Evolutionary conservation across 441 rosid species (phyloP).

Genomic region (Adansonia grandidieri): DNA sequence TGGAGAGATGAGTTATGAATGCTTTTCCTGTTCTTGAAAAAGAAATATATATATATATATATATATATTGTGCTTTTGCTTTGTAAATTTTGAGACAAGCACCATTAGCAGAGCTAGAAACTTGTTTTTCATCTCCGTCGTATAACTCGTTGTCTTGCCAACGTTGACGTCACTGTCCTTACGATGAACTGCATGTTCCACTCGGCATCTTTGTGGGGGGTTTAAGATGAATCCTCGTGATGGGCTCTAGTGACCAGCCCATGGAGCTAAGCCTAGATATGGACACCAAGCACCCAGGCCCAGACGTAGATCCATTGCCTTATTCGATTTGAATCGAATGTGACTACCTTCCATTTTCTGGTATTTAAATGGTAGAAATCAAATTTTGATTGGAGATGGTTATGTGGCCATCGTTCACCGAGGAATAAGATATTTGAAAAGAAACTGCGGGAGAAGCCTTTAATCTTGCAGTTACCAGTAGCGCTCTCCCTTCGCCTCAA

Average conservation of each 20-base stretch:
- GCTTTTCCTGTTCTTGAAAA: too few relatives aligned
- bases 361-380: neutral
- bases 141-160: neutral
- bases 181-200: too few relatives aligned
- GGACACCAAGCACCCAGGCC: slow-evolving; percentile 9
- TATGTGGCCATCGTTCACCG: slow-evolving; percentile 7
- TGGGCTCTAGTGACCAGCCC: neutral
- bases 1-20: neutral
- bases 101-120: too few relatives aligned
- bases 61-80: neutral
- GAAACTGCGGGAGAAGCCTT: neutral
- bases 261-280: neutral
- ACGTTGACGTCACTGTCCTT: neutral
- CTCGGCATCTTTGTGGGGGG: neutral
- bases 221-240: neutral
- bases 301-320: neutral
- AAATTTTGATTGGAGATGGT: neutral
- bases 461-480: neutral
- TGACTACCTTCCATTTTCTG: neutral
- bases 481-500: neutral
- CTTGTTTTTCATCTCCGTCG: neutral
- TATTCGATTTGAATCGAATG: too few relatives aligned
- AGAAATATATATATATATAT: too few relatives aligned
- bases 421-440: slow-evolving; percentile 20
- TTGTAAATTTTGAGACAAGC: neutral